Evolutionary conservation across 805 yeast species (phyloP), one percentile per base, ranked within the genome.

Genomic region (Kuraishia molischiana): DNA sequence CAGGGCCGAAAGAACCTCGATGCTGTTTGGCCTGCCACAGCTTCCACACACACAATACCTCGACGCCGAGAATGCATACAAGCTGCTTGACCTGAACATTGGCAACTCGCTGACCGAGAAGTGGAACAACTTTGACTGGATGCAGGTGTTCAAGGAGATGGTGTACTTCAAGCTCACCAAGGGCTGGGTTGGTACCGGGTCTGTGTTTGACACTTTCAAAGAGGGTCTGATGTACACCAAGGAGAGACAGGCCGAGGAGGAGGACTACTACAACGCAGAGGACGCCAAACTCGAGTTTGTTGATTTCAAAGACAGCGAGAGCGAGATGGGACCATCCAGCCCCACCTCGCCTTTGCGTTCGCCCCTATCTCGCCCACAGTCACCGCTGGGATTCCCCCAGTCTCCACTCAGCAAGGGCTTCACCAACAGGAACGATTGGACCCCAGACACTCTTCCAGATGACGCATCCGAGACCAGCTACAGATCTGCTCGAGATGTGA

Each of bases 21-120:
- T 83, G 48, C 59, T 83, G 24, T 83, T 80, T 61, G 90, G 80
- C 0, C 63, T 83, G 42, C 94, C 94, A 4, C 73, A 77, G 18
- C 64, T 84, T 48, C 94, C 94, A 3, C 76, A 70, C 41, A 74
- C 77, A 24, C 72, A 76, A 47, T 78, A 79, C 43, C 50, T 83
- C 35, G 66, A 54, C 38, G 43, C 43, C 19, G 54, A 53, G 26
- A 46, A 54, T 24, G 47, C 64, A 1, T 48, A 43, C 26, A 57
- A 58, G 38, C 46, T 61, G 31, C 53, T 58, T 11, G 41, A 49
- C 2, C 39, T 60, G 24, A 61, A 61, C 39, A 44, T 60, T 18
- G 44, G 41, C 5, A 60, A 60, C 38, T 53, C 64, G 13, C 14
- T 52, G 3, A 38, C 35, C n/a, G 64, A 60, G 43, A 26, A 42